Evolutionary conservation across 1,139 yeast genomes (phyloP), one percentile per base, ranked within the genome.

Genomic region (Nakaseomyces glabratus): DNA sequence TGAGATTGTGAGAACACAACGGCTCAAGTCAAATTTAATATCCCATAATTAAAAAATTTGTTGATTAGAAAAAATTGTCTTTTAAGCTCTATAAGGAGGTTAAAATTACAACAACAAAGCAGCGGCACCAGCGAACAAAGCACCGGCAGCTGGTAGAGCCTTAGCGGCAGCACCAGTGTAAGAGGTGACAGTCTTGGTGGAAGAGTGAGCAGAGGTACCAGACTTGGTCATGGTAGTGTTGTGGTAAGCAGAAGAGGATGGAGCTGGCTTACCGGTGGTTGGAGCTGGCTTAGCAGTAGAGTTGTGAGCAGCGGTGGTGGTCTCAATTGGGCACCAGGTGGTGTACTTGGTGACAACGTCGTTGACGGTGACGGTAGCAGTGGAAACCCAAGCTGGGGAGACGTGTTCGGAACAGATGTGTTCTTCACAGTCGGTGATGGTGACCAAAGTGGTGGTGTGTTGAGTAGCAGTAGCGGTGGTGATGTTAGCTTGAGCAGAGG

Each of bases 341-440:
- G 51, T 51, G 51, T 41, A 41, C 31, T 42, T 45, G 32, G 57
- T 50, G 43, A 48, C 45, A 36, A 42, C 45, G 42, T 50, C 49
- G 47, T 44, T 40, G 39, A 44, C 43, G 12, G 39, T 33, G 25
- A 19, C 23, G 25, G 41, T 26, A 11, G 25, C 36, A 18, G 40
- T 30, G 24, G 35, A 33, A 26, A 33, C 38, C 40, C 41, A 43
- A 25, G 46, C 42, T 20, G 34, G 34, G 25, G 44, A 31, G 24
- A 30, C 36, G 28, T 48, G 43, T 36, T 47, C 52, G 31, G 41
- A 36, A 43, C 57, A 52, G 24, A 40, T 46, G 46, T 49, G 41
- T 23, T 40, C 40, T 21, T 38, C 44, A 57, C 76, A 70, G 34
- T 68, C 62, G 40, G 73, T 68, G 56, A 68, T 59, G 52, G 75